phyloP scores from a whole-genome alignment of 2,329 filamentous ascomycete genomes.

The Thyridium curvatum region DNA sequence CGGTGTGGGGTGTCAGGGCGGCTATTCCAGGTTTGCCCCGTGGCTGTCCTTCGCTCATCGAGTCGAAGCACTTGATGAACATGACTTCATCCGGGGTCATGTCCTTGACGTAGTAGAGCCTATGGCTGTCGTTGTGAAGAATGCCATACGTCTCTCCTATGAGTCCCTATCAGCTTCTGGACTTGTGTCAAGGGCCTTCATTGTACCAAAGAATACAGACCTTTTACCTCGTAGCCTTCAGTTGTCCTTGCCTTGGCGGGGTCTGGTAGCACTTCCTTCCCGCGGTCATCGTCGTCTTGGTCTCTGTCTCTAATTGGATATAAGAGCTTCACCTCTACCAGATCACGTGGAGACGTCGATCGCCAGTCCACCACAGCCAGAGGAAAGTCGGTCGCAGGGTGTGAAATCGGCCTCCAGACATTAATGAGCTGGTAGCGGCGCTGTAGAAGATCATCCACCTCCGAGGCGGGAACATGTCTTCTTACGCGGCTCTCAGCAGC shows the following conservation, averaged over 20 bases:
- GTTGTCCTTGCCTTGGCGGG: constrained; percentile 36
- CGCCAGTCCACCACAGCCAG: constrained; percentile 61
- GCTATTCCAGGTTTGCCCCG: constrained; percentile 33
- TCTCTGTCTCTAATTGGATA: constrained; percentile 42
- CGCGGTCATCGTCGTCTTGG: constrained; percentile 41
- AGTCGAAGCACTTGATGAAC: constrained; percentile 49
- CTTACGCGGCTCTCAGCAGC: constrained; percentile 57
- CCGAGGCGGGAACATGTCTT: constrained; percentile 48
- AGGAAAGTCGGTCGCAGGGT: constrained; percentile 55
- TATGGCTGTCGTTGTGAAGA: constrained; percentile 48
- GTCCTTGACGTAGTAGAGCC: constrained; percentile 61
- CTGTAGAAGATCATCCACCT: constrained; percentile 49
- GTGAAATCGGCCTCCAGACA: constrained; percentile 62
- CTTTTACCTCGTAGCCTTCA: constrained; percentile 53
- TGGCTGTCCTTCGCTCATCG: constrained; percentile 27
- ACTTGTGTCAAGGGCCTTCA: no score
- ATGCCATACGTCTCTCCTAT: constrained; percentile 55
- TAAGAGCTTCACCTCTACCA: constrained; percentile 54
- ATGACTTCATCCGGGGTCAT: constrained; percentile 51
- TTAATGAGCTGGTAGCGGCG: constrained; percentile 63
- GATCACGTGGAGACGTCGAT: constrained; percentile 48
- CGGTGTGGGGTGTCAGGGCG: constrained; percentile 43
- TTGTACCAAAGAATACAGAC: constrained; percentile 7
- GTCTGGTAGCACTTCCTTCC: constrained; percentile 51
- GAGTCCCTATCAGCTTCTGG: constrained; percentile 14